A percentile compares a stretch with the other conserved stretches of the same genome.
Conservation (phyloP, 2,329 filamentous ascomycete species). For the Penicillium sp. region DNA sequence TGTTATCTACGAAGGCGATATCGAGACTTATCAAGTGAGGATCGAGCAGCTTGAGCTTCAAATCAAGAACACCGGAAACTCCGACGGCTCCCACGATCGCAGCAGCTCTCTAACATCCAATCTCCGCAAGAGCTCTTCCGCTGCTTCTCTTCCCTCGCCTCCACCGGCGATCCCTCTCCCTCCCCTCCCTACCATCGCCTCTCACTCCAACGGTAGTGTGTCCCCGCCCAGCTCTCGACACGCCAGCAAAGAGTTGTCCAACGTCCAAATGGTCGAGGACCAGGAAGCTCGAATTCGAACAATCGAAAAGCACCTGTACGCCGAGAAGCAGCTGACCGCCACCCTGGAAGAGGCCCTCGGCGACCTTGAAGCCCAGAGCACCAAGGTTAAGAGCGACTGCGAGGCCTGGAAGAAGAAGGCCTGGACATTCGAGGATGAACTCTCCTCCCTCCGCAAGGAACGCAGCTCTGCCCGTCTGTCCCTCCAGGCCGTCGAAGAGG, state of each 20-base stretch:
- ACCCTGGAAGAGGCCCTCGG: constrained; percentile 94
- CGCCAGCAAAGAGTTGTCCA: constrained; percentile 74
- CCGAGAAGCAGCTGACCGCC: constrained; percentile 92
- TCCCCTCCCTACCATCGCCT: constrained; percentile 68
- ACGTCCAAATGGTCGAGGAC: constrained; percentile 84
- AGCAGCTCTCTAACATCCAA: constrained; percentile 63
- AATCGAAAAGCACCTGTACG: constrained; percentile 93
- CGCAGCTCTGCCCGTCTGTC: constrained; percentile 59
- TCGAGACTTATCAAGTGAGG: constrained; percentile 54
- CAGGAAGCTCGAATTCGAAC: constrained; percentile 92
- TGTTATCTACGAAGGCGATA: constrained; percentile 62
- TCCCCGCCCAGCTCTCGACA: constrained; percentile 65
- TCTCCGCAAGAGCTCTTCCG: constrained; percentile 79
- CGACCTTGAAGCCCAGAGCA: constrained; percentile 86
- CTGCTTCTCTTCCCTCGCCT: constrained; percentile 82
- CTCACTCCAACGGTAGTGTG: constrained; percentile 52
- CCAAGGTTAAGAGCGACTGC: constrained; percentile 85
- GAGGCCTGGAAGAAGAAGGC: constrained; percentile 90
- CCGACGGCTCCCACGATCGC: constrained; percentile 49
- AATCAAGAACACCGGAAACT: constrained; percentile 41
- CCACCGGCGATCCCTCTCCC: constrained; percentile 95
- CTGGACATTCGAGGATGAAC: constrained; percentile 66
- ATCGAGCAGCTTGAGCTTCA: constrained; percentile 67
- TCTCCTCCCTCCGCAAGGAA: constrained; percentile 56
- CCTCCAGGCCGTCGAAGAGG: constrained; percentile 91